Percentiles rank a stretch among this genome's conserved stretches.
phyloP scores from a whole-genome alignment of 208 protist genomes.

The Phytomonas francai region DNA sequence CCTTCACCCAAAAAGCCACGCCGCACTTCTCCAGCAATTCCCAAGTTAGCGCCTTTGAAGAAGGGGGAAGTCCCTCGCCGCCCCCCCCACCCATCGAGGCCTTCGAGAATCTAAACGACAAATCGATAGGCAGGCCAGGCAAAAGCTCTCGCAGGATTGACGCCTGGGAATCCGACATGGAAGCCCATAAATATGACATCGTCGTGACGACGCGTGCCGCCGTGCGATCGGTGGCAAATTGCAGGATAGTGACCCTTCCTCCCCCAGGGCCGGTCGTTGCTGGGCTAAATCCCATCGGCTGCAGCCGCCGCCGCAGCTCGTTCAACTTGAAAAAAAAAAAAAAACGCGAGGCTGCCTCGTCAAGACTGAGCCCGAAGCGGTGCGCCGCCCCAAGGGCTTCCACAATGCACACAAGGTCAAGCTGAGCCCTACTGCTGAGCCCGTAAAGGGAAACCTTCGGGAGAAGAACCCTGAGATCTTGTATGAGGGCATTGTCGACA shows the following conservation, averaged over 20 bases:
- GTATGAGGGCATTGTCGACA: slow-evolving; percentile 24
- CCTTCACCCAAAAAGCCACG: slow-evolving; percentile 63
- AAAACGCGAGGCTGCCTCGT: slow-evolving; percentile 66
- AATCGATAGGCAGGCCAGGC: background rate
- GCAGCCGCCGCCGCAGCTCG: slow-evolving; percentile 46
- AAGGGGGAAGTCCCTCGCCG: background rate
- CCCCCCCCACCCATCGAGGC: slow-evolving; percentile 2
- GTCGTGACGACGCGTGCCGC: slow-evolving; percentile 31
- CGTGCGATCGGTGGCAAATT: slow-evolving; percentile 38
- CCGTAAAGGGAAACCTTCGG: slow-evolving; percentile 42
- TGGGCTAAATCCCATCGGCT: slow-evolving; percentile 14
- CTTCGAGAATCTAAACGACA: slow-evolving; percentile 14
- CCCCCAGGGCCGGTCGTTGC: slow-evolving; percentile 13
- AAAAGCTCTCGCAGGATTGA: slow-evolving; percentile 37
- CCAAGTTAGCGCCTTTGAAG: slow-evolving; percentile 27
- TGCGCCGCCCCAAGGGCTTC: slow-evolving; percentile 41
- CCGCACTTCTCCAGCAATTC: slow-evolving; percentile 49
- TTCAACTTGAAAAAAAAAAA: slow-evolving; percentile 62
- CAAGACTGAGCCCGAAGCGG: slow-evolving; percentile 41
- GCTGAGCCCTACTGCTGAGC: slow-evolving; percentile 41
- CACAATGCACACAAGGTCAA: slow-evolving; percentile 69
- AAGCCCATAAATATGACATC: slow-evolving; percentile 43
- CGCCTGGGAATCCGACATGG: slow-evolving; percentile 61
- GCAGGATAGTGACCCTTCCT: slow-evolving; percentile 25
- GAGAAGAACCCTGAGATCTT: slow-evolving; percentile 38